phyloP scores from a whole-genome alignment of 768 basidiomycete genomes.

The Dacryopinax spathularia region DNA sequence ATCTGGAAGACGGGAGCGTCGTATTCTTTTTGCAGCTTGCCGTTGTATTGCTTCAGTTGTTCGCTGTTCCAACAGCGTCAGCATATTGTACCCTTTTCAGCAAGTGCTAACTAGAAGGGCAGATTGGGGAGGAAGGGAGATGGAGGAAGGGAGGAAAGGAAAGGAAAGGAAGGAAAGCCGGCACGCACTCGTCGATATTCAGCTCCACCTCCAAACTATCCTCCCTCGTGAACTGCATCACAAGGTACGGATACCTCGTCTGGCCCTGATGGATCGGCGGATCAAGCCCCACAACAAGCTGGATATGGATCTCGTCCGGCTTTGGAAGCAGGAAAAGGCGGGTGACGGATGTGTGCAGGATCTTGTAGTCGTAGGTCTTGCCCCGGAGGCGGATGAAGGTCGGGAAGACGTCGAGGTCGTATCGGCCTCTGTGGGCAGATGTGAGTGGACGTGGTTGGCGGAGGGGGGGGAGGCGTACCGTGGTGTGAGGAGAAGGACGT shows the following conservation, averaged over 20 bases:
- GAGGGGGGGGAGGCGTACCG: slow-evolving; percentile 18
- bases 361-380: slow-evolving; percentile 98
- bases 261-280: slow-evolving; percentile 95
- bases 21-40: slow-evolving; percentile 81
- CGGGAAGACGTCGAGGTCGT: slow-evolving; percentile 95
- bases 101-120: no score
- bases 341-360: slow-evolving; percentile 76
- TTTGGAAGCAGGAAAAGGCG: slow-evolving; percentile 87
- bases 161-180: slow-evolving; percentile 9
- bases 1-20: slow-evolving; percentile 93
- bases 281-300: slow-evolving; percentile 88
- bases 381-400: slow-evolving; percentile 91
- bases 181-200: slow-evolving; percentile 73
- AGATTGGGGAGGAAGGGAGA: neutral
- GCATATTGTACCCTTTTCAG: no score
- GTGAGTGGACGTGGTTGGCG: neutral
- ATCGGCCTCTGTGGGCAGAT: slow-evolving; percentile 54
- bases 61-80: neutral
- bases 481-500: slow-evolving; percentile 86
- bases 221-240: slow-evolving; percentile 95
- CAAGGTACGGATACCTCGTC: slow-evolving; percentile 91
- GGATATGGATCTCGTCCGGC: slow-evolving; percentile 79
- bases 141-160: neutral
- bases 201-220: slow-evolving; percentile 94
- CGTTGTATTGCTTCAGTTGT: slow-evolving; percentile 33